Evolutionary conservation across 176 grass and related monocot genomes (phyloP).

Genomic region (Neostapfia colusana): DNA sequence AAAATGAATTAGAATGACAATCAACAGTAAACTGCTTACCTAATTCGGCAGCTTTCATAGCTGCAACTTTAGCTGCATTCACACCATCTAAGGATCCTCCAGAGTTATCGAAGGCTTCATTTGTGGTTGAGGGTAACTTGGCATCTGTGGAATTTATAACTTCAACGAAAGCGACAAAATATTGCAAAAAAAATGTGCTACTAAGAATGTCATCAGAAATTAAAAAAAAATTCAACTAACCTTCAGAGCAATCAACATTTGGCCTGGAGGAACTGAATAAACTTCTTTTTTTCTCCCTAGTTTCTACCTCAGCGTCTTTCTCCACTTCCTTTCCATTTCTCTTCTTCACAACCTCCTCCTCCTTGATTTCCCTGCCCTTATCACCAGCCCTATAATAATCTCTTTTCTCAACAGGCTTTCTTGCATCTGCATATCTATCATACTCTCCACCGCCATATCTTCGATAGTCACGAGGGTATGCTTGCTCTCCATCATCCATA

Average conservation of each 20-base stretch:
- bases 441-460: constrained; percentile 42
- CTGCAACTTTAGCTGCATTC: constrained; percentile 84
- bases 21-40: constrained; percentile 40
- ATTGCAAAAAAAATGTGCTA: constrained; percentile 17
- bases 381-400: constrained; percentile 24
- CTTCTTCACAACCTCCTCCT: constrained; percentile 50
- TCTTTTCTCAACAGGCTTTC: constrained; percentile 40
- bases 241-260: constrained; percentile 33
- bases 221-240: constrained; percentile 31
- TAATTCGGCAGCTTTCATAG: constrained; percentile 90
- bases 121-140: constrained; percentile 32
- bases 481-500: constrained; percentile 59
- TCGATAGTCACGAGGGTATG: constrained; percentile 5
- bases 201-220: constrained; percentile 12
- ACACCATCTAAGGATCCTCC: constrained; percentile 44
- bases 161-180: background rate
- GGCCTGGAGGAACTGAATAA: constrained; percentile 51
- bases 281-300: constrained; percentile 54
- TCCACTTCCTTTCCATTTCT: constrained; percentile 62
- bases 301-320: constrained; percentile 47
- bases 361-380: constrained; percentile 52
- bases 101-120: constrained; percentile 35
- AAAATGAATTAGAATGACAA: constrained; percentile 1
- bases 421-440: constrained; percentile 46
- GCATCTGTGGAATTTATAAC: constrained; percentile 36